Evolutionary conservation across 345 rosid species (phyloP), one percentile per base, ranked within the genome.

Genomic region (Gossypium ekmanianum): DNA sequence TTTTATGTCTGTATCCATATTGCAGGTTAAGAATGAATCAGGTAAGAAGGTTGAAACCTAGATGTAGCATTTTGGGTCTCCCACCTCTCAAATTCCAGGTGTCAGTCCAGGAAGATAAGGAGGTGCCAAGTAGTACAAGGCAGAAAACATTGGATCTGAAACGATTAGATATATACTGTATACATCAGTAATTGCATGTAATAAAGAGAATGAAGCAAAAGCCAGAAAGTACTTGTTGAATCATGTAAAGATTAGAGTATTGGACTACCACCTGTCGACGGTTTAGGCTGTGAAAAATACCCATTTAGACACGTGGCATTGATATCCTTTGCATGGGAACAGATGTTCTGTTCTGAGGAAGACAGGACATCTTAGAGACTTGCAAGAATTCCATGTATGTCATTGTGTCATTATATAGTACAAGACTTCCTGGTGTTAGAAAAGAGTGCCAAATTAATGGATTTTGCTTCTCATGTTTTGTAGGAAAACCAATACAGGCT

Each of bases 231-330:
- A 47, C 16, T 2, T 39, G 11, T 17, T 72, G 68, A 2, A 54
- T 11, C 54, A 50, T 59, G 11, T 18, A 20, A 54, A 9, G 69
- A 47, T 29, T 10, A 20, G 11, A 63, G 29, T 14, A 69, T 29
- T 10, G 17, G 11, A 63, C 29, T 14, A 72, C 75, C 84, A 70
- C 76, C 64, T 77, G 86, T 77, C 84, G 66, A 73, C 43, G 18
- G 18, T 12, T 14, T 12, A 51, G 71, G 66, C 29, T 24, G 39
- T 59, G 14, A 72, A 55, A 63, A 34, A 51, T 6, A 69, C 74
- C 82, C 70, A 72, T 10, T 62, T 78, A 74, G 81, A 76, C 84
- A 80, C 50, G 82, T 81, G 88, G 48, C 82, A 12, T 14, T 48
- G 20, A 18, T 4, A 3, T 1, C 47, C 69, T 22, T 29, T n/a